phyloP scores from a whole-genome alignment of 345 rosid species.

The Noccaea bulbosa region DNA sequence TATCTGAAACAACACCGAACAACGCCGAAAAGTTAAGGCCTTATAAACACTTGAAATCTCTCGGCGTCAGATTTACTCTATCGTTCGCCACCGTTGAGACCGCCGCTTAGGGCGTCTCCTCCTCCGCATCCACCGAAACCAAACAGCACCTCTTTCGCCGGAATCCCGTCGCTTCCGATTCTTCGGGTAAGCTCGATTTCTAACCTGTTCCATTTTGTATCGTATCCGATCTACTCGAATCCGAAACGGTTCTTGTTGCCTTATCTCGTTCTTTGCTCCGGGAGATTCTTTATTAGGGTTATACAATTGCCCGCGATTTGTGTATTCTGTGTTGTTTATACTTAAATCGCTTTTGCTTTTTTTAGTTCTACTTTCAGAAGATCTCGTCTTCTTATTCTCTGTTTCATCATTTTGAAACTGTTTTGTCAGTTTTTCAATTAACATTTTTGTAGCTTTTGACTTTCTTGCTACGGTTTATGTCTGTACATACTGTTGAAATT shows the following conservation, averaged over 20 bases:
- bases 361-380: not conserved
- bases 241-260: not conserved
- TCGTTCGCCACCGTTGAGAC: conserved; percentile 39
- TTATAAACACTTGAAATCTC: not conserved
- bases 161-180: not conserved
- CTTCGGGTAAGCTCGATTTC: conserved; percentile 4
- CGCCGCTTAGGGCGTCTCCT: conserved; percentile 44
- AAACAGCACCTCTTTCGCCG: not conserved
- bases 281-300: conserved; percentile 17
- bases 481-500: conserved; percentile 3
- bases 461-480: not conserved
- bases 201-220: conserved; percentile 7
- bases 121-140: conserved; percentile 20
- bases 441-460: not conserved
- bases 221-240: conserved; percentile 14
- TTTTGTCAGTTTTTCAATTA: not conserved
- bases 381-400: not conserved
- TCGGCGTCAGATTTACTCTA: conserved; percentile 9
- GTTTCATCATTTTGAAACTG: not conserved
- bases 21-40: not conserved
- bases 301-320: not conserved
- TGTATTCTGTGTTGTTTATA: not conserved
- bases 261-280: not conserved
- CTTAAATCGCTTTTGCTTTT: not conserved
- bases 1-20: not conserved